Evolutionary conservation across 345 rosid genomes (phyloP).

Genomic region (Pugionium cornutum): DNA sequence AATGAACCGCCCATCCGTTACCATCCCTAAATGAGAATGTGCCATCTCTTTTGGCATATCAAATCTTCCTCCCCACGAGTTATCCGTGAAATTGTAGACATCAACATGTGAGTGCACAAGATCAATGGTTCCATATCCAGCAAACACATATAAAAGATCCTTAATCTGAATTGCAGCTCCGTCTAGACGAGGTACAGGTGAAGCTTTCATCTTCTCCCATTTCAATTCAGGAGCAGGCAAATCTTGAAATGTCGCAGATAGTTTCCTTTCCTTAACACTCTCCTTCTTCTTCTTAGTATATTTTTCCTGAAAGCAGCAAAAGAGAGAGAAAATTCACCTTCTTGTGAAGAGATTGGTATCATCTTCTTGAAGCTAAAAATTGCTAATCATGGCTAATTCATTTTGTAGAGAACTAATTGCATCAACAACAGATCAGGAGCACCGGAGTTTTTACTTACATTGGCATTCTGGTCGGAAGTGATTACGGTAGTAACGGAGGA

Average conservation of each 20-base stretch:
- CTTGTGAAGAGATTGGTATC: neutral
- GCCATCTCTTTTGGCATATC: constrained; percentile 99
- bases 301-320: constrained; percentile 35
- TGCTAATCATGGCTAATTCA: constrained; percentile 2
- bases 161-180: constrained; percentile 90
- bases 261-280: constrained; percentile 49
- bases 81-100: constrained; percentile 74
- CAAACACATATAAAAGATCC: constrained; percentile 78
- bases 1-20: constrained; percentile 82
- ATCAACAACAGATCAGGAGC: constrained; percentile 8
- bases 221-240: constrained; percentile 70
- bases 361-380: neutral
- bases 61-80: constrained; percentile 86
- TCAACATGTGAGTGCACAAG: constrained; percentile 90
- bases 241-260: constrained; percentile 93
- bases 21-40: constrained; percentile 99
- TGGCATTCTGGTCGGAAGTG: constrained; percentile 21
- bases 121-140: constrained; percentile 89
- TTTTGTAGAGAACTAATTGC: constrained; percentile 26
- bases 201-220: constrained; percentile 86
- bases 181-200: constrained; percentile 94
- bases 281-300: constrained; percentile 40
- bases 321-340: neutral
- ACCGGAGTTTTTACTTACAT: constrained; percentile 2
- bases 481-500: constrained; percentile 28